A percentile compares a stretch with the other conserved stretches of the same genome.
These are phyloP conservation scores for Candida lessepsii DNA, from an alignment of 805 yeast species.

Conservation along the genomic window DNA sequence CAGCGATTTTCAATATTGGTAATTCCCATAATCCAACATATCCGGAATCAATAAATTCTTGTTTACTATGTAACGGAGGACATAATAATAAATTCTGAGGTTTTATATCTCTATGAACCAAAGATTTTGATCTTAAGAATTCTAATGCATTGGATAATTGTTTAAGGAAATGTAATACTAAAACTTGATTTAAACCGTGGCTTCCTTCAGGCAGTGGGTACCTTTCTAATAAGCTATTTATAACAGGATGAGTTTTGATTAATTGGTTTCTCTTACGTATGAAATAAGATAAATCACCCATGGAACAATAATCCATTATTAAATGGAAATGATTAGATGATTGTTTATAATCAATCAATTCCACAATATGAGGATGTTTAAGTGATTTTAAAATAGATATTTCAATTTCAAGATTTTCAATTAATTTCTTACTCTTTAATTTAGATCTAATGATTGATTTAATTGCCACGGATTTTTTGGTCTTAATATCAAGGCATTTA, in stretches of 20 bases:
- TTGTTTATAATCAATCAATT: conserved; percentile 77
- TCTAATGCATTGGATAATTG: conserved; percentile 83
- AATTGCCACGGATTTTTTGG: conserved; percentile 72
- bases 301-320: conserved; percentile 94
- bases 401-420: conserved; percentile 91
- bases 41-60: conserved; percentile 54
- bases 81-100: conserved; percentile 85
- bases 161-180: conserved; percentile 81
- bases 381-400: conserved; percentile 83
- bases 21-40: conserved; percentile 83
- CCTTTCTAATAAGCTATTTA: conserved; percentile 69
- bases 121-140: conserved; percentile 76
- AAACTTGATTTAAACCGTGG: conserved; percentile 74
- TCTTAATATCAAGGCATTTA: conserved; percentile 63
- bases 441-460: conserved; percentile 83
- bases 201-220: conserved; percentile 80
- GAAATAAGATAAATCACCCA: conserved; percentile 90
- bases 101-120: conserved; percentile 93
- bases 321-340: conserved; percentile 78
- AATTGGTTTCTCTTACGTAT: conserved; percentile 75
- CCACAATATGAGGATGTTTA: conserved; percentile 92
- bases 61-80: conserved; percentile 72
- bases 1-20: conserved; percentile 91
- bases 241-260: conserved; percentile 70
- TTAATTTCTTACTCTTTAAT: conserved; percentile 77